Conservation (phyloP, 2,329 filamentous ascomycete genomes). For the Neonectria hederae region DNA sequence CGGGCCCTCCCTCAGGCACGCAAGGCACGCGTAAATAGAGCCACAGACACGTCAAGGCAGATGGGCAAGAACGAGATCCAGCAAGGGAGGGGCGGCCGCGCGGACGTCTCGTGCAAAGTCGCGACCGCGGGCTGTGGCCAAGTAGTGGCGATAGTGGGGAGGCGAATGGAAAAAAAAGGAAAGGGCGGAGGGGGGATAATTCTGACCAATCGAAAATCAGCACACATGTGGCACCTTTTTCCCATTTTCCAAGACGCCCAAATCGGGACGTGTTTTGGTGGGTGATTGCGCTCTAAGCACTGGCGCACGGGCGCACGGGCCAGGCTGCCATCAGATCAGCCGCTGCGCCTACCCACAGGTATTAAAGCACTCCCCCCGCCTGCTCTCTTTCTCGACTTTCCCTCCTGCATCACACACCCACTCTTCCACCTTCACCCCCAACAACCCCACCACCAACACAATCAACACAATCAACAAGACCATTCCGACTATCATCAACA, state of each 20-base stretch:
- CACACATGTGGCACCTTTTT: constrained; percentile 31
- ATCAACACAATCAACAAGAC: constrained; percentile 42
- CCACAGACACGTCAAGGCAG: not conserved
- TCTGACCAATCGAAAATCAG: constrained; percentile 43
- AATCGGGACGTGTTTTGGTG: constrained; percentile 34
- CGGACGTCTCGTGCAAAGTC: constrained; percentile 11
- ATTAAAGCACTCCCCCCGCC: constrained; percentile 59
- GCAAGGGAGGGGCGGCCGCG: not conserved
- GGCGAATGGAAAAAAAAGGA: constrained; percentile 5
- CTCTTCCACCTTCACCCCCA: constrained; percentile 43
- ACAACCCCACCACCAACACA: constrained; percentile 40
- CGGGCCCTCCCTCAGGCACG: not conserved
- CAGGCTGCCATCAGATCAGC: constrained; percentile 49
- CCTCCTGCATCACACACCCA: constrained; percentile 56
- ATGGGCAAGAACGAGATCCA: not conserved
- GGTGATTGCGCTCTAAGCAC: constrained; percentile 36
- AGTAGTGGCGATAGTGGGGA: constrained; percentile 9
- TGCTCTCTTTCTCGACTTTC: constrained; percentile 47
- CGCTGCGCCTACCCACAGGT: constrained; percentile 48
- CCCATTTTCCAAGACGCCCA: constrained; percentile 32
- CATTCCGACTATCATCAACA: constrained; percentile 51
- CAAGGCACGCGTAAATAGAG: not conserved
- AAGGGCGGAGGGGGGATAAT: constrained; percentile 14
- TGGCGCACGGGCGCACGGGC: constrained; percentile 39
- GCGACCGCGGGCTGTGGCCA: constrained; percentile 12